Percentiles rank a stretch among this genome's conserved stretches.
Conservation (phyloP, 2,329 filamentous ascomycete species). For the Sporothrix inflata region DNA sequence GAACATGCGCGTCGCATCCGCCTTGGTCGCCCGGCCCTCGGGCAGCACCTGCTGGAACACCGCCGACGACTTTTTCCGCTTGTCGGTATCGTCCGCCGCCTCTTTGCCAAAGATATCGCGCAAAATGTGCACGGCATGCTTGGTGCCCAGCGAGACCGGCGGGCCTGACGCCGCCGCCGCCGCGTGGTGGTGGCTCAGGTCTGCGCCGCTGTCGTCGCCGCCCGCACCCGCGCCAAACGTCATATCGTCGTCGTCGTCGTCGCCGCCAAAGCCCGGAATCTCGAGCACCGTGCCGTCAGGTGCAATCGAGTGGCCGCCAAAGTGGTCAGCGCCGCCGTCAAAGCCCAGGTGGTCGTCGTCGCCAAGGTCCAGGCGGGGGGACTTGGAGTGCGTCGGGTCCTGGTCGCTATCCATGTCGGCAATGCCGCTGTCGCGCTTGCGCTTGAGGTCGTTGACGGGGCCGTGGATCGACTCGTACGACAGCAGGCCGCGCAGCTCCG, state of each 20-base stretch:
- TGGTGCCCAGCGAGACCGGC: constrained; percentile 86
- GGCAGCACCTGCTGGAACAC: constrained; percentile 92
- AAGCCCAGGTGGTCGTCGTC: constrained; percentile 56
- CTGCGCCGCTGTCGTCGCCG: constrained; percentile 42
- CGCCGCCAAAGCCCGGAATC: constrained; percentile 56
- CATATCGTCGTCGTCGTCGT: constrained; percentile 47
- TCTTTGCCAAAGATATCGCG: constrained; percentile 83
- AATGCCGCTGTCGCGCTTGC: constrained; percentile 88
- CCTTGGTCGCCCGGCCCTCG: constrained; percentile 76
- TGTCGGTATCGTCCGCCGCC: constrained; percentile 68
- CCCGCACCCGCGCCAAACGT: constrained; percentile 38
- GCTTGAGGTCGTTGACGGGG: constrained; percentile 79
- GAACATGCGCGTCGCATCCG: constrained; percentile 99
- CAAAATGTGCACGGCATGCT: constrained; percentile 92
- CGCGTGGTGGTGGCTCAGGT: constrained; percentile 64
- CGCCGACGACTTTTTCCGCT: constrained; percentile 75
- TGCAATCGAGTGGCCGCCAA: constrained; percentile 58
- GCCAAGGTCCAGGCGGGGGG: constrained; percentile 69
- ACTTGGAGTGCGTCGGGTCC: constrained; percentile 65
- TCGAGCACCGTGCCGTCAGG: constrained; percentile 67
- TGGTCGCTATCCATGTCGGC: constrained; percentile 75
- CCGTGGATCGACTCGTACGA: constrained; percentile 76
- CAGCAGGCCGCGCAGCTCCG: constrained; percentile 89
- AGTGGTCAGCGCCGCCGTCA: constrained; percentile 50
- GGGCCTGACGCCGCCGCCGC: constrained; percentile 78